Conservation (phyloP, 257 asterid genomes). For the Rhazya stricta region DNA sequence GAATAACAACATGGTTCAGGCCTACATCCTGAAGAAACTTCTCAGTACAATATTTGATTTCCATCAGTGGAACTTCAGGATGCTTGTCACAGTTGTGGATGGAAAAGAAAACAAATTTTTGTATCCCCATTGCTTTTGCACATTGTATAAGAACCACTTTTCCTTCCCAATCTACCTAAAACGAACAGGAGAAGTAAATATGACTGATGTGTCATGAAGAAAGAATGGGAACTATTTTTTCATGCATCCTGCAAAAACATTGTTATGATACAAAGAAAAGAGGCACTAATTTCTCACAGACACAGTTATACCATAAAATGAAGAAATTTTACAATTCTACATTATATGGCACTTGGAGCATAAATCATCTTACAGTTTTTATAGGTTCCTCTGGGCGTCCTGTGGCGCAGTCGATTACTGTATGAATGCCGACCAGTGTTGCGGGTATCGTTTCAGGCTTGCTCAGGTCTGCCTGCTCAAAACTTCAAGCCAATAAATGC, state of each 20-base stretch:
- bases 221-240: background rate
- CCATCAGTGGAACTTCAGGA: constrained; percentile 99
- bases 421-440: constrained; percentile 88
- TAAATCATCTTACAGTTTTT: constrained; percentile 52
- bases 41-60: constrained; percentile 93
- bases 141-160: constrained; percentile 97
- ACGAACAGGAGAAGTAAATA: constrained; percentile 26
- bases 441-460: constrained; percentile 97
- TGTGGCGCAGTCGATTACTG: constrained; percentile 95
- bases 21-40: constrained; percentile 79
- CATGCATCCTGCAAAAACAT: background rate
- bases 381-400: constrained; percentile 99
- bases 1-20: constrained; percentile 66
- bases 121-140: constrained; percentile 96
- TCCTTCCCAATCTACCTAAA: constrained; percentile 99
- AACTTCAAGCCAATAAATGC: constrained; percentile 4
- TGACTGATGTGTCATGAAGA: constrained; percentile 9
- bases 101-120: constrained; percentile 79
- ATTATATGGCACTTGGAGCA: background rate
- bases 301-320: background rate
- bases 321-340: background rate
- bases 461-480: constrained; percentile 88
- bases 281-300: background rate
- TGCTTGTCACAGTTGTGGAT: constrained; percentile 98
- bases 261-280: too few species aligned